Conservation (phyloP, 2,329 filamentous ascomycete species). For the Ascochyta fabae region DNA sequence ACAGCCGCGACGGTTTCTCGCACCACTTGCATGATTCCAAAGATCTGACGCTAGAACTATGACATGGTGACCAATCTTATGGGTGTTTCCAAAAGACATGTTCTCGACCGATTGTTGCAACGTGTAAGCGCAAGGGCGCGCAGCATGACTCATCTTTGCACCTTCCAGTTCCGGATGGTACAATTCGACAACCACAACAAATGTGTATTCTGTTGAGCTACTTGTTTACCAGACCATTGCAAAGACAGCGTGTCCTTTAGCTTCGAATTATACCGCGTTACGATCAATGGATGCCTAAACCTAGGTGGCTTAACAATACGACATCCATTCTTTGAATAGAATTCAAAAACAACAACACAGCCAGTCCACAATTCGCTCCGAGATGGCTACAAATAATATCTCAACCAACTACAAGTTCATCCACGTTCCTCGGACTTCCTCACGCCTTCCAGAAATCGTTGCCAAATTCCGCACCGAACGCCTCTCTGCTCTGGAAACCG, state of each 20-base stretch:
- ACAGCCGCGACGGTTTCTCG: background rate
- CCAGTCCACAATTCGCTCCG: background rate
- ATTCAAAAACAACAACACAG: background rate
- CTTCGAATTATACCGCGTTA: background rate
- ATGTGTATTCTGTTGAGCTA: background rate
- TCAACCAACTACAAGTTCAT: constrained; percentile 17
- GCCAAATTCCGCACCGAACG: constrained; percentile 23
- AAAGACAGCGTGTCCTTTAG: background rate
- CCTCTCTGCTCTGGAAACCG: constrained; percentile 25
- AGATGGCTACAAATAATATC: background rate
- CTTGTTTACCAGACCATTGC: background rate
- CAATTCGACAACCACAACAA: background rate
- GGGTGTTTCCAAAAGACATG: background rate
- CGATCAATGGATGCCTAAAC: background rate
- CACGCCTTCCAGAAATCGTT: constrained; percentile 16
- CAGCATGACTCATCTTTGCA: background rate
- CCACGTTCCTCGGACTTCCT: constrained; percentile 18
- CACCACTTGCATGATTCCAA: background rate
- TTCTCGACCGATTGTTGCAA: background rate
- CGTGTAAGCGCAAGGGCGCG: background rate
- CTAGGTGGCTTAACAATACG: background rate
- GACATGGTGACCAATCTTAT: background rate
- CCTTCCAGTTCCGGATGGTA: constrained; percentile 2
- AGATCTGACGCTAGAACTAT: background rate
- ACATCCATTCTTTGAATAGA: background rate